Evolutionary conservation across 345 rosid species (phyloP).

Genomic region (Dipteronia dyeriana): DNA sequence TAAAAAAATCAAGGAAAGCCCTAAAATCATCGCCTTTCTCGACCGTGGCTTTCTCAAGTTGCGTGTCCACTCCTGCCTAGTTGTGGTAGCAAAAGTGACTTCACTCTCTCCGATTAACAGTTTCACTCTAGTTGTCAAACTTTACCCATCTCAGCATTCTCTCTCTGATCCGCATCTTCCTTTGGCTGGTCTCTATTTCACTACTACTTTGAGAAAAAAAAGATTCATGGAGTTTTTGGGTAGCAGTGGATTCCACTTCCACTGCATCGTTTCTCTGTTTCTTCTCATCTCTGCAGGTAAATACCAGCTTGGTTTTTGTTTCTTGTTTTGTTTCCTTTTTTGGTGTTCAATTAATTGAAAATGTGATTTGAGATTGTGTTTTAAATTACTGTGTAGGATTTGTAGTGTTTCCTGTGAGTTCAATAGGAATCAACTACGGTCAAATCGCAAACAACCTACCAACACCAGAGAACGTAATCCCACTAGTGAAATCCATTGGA

Average conservation of each 20-base stretch:
- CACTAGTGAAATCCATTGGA: slow-evolving; percentile 82
- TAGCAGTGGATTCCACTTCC: slow-evolving; percentile 5
- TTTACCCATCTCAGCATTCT: not conserved
- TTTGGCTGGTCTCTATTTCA: not conserved
- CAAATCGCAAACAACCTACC: slow-evolving; percentile 90
- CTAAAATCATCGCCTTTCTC: not conserved
- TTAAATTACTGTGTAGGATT: slow-evolving; percentile 15
- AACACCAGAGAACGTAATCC: slow-evolving; percentile 64
- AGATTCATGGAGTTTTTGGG: slow-evolving; percentile 15
- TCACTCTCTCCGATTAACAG: not conserved
- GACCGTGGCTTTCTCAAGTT: not conserved
- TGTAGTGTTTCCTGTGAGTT: slow-evolving; percentile 29
- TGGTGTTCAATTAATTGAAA: not conserved
- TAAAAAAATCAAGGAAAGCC: not conserved
- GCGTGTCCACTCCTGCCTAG: slow-evolving; percentile 1
- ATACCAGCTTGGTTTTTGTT: slow-evolving; percentile 2
- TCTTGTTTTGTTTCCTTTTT: not conserved
- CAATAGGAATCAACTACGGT: slow-evolving; percentile 90
- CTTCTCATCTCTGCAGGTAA: slow-evolving; percentile 40
- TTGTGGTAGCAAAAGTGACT: not conserved
- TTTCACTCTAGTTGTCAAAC: not conserved
- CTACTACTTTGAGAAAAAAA: not conserved
- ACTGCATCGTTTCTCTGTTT: slow-evolving; percentile 19
- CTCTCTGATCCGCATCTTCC: not conserved
- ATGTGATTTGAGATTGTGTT: not conserved